These are phyloP conservation scores for Clitocybe nebularis DNA, from an alignment of 1,284 basidiomycete genomes.

Conservation along the genomic window DNA sequence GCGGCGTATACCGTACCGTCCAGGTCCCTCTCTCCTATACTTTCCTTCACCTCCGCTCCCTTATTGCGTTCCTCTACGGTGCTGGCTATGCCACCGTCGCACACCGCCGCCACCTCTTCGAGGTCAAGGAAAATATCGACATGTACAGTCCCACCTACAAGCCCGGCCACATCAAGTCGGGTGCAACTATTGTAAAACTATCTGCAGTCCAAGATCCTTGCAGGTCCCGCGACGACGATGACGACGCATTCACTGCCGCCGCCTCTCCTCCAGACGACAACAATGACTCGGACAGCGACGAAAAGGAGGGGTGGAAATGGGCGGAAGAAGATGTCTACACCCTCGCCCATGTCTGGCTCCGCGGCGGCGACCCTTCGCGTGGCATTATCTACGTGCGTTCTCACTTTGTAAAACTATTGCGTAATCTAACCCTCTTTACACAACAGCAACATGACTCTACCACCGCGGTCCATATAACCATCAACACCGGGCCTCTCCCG, in stretches of 20 bases:
- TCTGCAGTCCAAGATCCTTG: slow-evolving; percentile 57
- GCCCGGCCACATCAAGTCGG: slow-evolving; percentile 51
- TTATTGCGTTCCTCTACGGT: slow-evolving; percentile 62
- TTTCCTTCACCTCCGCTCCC: slow-evolving; percentile 58
- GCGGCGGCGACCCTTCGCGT: slow-evolving; percentile 38
- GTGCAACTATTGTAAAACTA: slow-evolving; percentile 45
- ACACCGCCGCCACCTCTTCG: slow-evolving; percentile 52
- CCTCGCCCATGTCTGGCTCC: slow-evolving; percentile 52
- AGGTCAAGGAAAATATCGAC: slow-evolving; percentile 44
- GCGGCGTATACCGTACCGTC: slow-evolving; percentile 57
- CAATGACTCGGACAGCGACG: slow-evolving; percentile 23
- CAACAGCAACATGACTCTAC: slow-evolving; percentile 49
- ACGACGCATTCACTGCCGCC: slow-evolving; percentile 24
- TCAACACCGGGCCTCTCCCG: slow-evolving; percentile 45
- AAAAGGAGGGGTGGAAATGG: slow-evolving; percentile 48
- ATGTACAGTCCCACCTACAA: slow-evolving; percentile 36
- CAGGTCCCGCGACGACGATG: slow-evolving; percentile 33
- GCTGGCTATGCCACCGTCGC: slow-evolving; percentile 18
- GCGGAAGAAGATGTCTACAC: slow-evolving; percentile 62
- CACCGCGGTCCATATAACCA: slow-evolving; percentile 56
- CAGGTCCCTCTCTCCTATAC: slow-evolving; percentile 70
- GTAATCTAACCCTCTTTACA: slow-evolving; percentile 7
- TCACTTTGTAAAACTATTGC: not conserved
- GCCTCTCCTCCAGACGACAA: slow-evolving; percentile 17
- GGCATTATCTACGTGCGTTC: slow-evolving; percentile 60